These are phyloP conservation scores for Neurospora tetraspora DNA, from an alignment of 495 filamentous ascomycete genomes.

Conservation along the genomic window DNA sequence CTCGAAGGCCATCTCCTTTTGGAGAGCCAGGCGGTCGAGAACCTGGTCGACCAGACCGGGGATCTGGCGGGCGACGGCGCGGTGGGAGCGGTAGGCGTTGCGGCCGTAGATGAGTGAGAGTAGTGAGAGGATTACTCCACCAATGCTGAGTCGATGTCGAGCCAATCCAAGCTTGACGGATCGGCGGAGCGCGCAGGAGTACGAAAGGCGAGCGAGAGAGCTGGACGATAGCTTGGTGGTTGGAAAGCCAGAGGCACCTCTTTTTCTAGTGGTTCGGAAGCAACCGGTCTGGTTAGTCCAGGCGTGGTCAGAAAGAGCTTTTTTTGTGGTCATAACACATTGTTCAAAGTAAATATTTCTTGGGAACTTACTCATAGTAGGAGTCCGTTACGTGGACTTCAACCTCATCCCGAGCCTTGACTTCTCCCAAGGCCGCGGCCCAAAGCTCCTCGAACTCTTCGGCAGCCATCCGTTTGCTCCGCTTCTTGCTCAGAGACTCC, in stretches of 20 bases:
- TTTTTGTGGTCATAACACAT: slow-evolving; percentile 8
- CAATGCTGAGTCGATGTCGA: slow-evolving; percentile 91
- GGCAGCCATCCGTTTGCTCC: slow-evolving; percentile 68
- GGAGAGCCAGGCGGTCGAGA: slow-evolving; percentile 68
- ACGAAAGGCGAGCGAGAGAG: slow-evolving; percentile 81
- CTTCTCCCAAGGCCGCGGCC: slow-evolving; percentile 76
- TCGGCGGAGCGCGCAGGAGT: slow-evolving; percentile 79
- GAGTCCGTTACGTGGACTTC: slow-evolving; percentile 46
- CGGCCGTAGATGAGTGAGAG: slow-evolving; percentile 46
- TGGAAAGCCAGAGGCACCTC: slow-evolving; percentile 48
- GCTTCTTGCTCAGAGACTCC: slow-evolving; percentile 57
- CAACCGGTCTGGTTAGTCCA: slow-evolving; percentile 69
- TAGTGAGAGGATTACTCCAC: slow-evolving; percentile 49
- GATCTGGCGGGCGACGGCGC: slow-evolving; percentile 56
- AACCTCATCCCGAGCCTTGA: slow-evolving; percentile 74
- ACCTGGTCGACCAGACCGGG: slow-evolving; percentile 73
- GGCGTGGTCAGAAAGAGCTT: slow-evolving; percentile 27
- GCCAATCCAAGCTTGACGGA: slow-evolving; percentile 86
- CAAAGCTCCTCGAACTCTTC: slow-evolving; percentile 90
- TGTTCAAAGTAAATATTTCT: neutral
- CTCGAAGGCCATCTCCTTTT: slow-evolving; percentile 66
- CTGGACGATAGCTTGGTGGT: slow-evolving; percentile 49
- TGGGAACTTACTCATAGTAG: slow-evolving; percentile 51
- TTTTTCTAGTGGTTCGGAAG: slow-evolving; percentile 55
- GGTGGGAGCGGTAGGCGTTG: slow-evolving; percentile 42